Evolutionary conservation across 2,329 filamentous ascomycete genomes (phyloP), one percentile per base, ranked within the genome.

Genomic region (Triangularia verruculosa): DNA sequence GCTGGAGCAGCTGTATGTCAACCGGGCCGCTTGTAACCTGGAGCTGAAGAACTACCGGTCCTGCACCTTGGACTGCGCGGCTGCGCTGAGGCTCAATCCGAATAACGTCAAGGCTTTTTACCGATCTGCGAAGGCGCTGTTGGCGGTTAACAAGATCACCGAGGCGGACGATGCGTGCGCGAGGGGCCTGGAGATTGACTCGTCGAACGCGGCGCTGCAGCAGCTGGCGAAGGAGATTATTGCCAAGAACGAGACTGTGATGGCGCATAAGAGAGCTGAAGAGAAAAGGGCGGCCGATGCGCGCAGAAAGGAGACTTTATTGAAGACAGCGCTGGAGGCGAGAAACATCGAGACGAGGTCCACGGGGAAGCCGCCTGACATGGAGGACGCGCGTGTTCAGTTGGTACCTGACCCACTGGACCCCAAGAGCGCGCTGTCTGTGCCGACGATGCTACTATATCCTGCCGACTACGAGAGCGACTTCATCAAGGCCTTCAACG

Each of bases 71-170:
- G 95, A 98, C 80, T 95, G 93, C 76, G 90, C 89, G 1, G 83
- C 86, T 7, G 89, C 91, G 1, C 83, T 99, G 65, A 86, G 87
- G 43, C 80, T 97, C 64, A 96, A 97, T 77, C 84, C 88, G 2
- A 76, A 75, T 58, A 97, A 97, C 75, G 76, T 96, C 72, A 99
- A 99, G 79, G 94, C 95, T 1, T 92, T 89, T 78, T 99, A 96
- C 78, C 90, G 95, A 67, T 93, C 90, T 61, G 86, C 90, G 2
- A 82, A 83, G 64, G 94, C 95, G 3, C 84, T 96, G 62, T 80
- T 96, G 25, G 86, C 89, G 1, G 85, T 97, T 15, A 89, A 91
- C 74, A 92, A 92, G 72, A 80, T 96, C 62, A 76, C 79, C 22
- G 93, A 97, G 78, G 93, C 95, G 2, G 84, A 89, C 69, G 92